phyloP scores from a whole-genome alignment of 768 basidiomycete species.

The Rhizopogon rudus region DNA sequence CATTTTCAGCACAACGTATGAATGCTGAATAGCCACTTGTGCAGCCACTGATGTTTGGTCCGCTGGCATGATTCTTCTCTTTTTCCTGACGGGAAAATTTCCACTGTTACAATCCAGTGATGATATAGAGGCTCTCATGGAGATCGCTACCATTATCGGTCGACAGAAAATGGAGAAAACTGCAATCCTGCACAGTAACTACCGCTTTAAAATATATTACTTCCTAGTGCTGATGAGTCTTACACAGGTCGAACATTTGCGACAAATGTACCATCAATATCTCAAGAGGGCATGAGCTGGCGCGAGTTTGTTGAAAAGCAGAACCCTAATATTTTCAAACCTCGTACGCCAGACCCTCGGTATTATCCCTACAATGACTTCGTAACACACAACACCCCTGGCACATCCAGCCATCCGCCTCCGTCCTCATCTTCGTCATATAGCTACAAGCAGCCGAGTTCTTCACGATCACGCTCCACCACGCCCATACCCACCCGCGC shows the following conservation, averaged over 20 bases:
- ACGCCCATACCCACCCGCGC: conserved; percentile 17
- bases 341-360: conserved; percentile 42
- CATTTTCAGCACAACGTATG: neutral
- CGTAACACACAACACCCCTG: conserved; percentile 21
- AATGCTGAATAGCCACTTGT: conserved; percentile 5
- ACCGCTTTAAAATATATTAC: neutral
- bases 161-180: conserved; percentile 76
- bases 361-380: conserved; percentile 48
- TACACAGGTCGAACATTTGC: conserved; percentile 77
- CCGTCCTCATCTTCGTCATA: conserved; percentile 30
- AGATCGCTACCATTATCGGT: conserved; percentile 86
- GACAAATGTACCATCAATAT: conserved; percentile 83
- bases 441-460: conserved; percentile 12
- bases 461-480: conserved; percentile 17
- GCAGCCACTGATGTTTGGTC: conserved; percentile 97
- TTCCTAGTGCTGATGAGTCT: neutral
- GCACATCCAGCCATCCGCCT: conserved; percentile 16
- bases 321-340: conserved; percentile 65
- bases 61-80: conserved; percentile 85
- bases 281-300: conserved; percentile 64
- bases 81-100: conserved; percentile 89
- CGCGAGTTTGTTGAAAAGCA: conserved; percentile 67
- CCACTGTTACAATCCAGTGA: conserved; percentile 92
- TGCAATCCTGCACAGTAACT: conserved; percentile 85
- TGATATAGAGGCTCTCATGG: conserved; percentile 94